Evolutionary conservation across 129 eudicot species (phyloP).

Genomic region (Heracleum sosnowskyi): DNA sequence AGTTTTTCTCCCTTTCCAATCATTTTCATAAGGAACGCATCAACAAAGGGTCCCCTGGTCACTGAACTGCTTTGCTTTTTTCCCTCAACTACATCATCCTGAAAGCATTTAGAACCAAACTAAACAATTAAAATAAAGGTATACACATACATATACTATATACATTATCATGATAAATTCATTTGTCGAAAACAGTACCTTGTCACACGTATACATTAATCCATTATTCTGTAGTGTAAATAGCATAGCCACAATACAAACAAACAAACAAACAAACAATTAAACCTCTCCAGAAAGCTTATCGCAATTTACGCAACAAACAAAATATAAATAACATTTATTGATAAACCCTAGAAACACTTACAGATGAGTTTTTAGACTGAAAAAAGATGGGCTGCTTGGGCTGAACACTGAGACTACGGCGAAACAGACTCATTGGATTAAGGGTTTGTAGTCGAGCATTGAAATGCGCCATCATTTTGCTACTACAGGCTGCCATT

Average conservation of each 20-base stretch:
- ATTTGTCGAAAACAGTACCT: too few species aligned
- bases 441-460: background rate
- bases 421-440: background rate
- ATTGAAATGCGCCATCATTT: background rate
- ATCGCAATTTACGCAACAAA: too few species aligned
- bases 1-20: slow-evolving; percentile 3
- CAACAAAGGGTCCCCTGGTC: slow-evolving; percentile 11
- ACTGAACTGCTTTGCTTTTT: background rate
- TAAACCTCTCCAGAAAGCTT: too few species aligned
- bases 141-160: too few species aligned
- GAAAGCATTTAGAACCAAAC: background rate
- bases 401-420: too few species aligned
- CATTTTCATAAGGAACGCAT: slow-evolving; percentile 20
- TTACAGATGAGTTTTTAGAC: background rate
- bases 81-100: background rate
- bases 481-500: too few species aligned
- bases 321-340: too few species aligned
- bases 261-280: too few species aligned
- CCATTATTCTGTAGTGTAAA: too few species aligned
- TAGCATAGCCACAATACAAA: too few species aligned
- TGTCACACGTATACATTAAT: too few species aligned
- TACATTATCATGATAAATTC: too few species aligned
- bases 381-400: background rate
- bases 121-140: background rate
- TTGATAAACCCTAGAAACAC: background rate